Evolutionary conservation across 2,329 filamentous ascomycete genomes (phyloP), one percentile per base, ranked within the genome.

Genomic region (Geosmithia morbida): DNA sequence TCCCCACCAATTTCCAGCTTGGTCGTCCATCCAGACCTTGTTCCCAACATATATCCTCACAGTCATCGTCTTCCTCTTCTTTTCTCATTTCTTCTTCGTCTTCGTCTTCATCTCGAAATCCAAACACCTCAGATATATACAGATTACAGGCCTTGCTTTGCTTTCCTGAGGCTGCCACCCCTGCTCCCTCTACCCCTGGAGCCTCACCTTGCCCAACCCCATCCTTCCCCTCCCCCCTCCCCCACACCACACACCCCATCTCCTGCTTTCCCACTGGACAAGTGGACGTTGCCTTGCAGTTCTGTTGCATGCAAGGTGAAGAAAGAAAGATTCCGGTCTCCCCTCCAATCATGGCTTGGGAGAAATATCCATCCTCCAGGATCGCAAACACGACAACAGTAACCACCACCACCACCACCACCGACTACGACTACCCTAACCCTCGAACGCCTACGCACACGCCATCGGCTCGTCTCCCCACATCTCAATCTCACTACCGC

Each of bases 331-430:
- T 37, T 37, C 14, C 6, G 11, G 33, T 37, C 14, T 37, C 40
- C 48, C 43, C 48, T 53, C 56, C 56, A 57, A 56, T 57, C 51
- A 58, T 57, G 55, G 51, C 51, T 48, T 49, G 51, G 51, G 54
- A 51, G 48, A 22, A 43, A 44, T 26, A 26, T 26, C 43, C 46
- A 39, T 22, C 45, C 14, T 22, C 43, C 16, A n/a, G n/a, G 16
- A 43, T 40, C 19, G 39, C 46, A 14, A 41, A 40, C 16, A 16
- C 33, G 7, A 17, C 40, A n/a, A 41, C 19, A 17, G 22, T 26
- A 2, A 16, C 41, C 18, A 26, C 22, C 22, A 26, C 22, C 43
- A 44, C 43, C 46, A 39, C 41, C 45, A 33, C 43, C 43, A 33
- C 7, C 37, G 16, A 43, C 46, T 37, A 43, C 33, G 7, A 17